phyloP scores from a whole-genome alignment of 192 early-diverging fungal genomes.

The Coemansia sp. region DNA sequence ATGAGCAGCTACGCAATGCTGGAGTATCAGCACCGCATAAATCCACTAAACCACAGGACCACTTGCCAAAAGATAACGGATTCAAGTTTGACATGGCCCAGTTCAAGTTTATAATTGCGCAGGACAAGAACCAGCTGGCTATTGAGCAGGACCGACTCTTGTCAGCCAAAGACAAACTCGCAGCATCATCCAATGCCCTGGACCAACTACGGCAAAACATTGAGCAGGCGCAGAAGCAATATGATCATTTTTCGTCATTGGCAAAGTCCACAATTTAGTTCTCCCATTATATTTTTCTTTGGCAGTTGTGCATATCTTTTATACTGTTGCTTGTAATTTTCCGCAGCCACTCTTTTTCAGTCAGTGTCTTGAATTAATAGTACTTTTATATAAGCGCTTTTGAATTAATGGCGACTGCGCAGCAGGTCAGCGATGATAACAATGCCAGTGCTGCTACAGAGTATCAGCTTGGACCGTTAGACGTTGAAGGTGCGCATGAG shows the following conservation, averaged over 20 bases:
- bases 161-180: slow-evolving; percentile 11
- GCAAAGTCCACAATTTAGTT: slow-evolving; percentile 3
- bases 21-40: slow-evolving; percentile 12
- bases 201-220: slow-evolving; percentile 12
- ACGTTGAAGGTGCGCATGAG: neutral
- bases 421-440: neutral
- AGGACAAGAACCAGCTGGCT: slow-evolving; percentile 29
- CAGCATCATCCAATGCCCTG: slow-evolving; percentile 9
- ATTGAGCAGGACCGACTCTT: slow-evolving; percentile 26
- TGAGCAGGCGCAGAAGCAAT: slow-evolving; percentile 26
- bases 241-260: slow-evolving; percentile 37
- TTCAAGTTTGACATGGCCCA: slow-evolving; percentile 27
- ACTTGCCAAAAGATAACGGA: slow-evolving; percentile 20
- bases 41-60: no score
- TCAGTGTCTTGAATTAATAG: neutral
- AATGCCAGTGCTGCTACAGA: slow-evolving; percentile 2
- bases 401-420: neutral
- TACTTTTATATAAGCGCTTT: neutral
- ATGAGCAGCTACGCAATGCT: slow-evolving; percentile 41
- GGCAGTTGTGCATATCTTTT: neutral
- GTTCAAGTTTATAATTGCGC: slow-evolving; percentile 30
- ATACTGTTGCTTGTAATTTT: neutral
- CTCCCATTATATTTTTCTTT: neutral
- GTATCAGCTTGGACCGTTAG: slow-evolving; percentile 8
- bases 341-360: neutral